Percentiles rank a stretch among this genome's conserved stretches.
These are phyloP conservation scores for Irpex sp. DNA, from an alignment of 1,284 basidiomycete genomes.

Conservation along the genomic window DNA sequence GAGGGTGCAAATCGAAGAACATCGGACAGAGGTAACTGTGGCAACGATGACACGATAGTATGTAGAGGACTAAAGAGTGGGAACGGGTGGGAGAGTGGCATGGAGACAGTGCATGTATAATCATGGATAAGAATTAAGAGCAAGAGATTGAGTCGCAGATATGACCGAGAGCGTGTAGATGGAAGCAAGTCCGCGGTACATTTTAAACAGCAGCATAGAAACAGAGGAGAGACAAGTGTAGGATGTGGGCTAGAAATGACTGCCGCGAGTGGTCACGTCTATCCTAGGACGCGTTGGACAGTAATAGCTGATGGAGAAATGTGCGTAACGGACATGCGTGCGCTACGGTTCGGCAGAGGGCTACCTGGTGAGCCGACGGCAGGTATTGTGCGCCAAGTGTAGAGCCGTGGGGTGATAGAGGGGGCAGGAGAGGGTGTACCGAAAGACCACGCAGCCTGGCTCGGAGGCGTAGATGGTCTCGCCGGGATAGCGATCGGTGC, in stretches of 20 bases:
- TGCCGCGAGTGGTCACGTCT: neutral
- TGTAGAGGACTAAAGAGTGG: neutral
- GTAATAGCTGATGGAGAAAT: constrained; percentile 15
- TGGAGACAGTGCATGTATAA: neutral
- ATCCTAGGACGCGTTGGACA: neutral
- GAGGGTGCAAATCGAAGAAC: neutral
- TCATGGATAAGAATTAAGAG: neutral
- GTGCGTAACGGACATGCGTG: constrained; percentile 27
- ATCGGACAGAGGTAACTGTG: neutral
- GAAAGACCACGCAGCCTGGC: constrained; percentile 7
- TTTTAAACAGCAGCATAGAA: neutral
- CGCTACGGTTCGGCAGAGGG: constrained; percentile 26
- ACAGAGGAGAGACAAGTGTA: neutral
- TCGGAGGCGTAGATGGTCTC: constrained; percentile 18
- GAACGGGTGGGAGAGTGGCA: neutral
- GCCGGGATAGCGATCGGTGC: constrained; percentile 9
- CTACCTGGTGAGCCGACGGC: constrained; percentile 14
- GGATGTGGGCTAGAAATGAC: neutral
- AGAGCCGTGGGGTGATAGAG: constrained; percentile 24
- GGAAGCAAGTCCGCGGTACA: neutral
- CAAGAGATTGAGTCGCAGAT: neutral
- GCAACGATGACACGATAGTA: neutral
- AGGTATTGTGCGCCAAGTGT: constrained; percentile 19
- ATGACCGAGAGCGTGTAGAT: neutral
- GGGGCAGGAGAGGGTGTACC: constrained; percentile 23